Conservation (phyloP, 2,329 filamentous ascomycete genomes). For the Colletotrichum spaethianum region DNA sequence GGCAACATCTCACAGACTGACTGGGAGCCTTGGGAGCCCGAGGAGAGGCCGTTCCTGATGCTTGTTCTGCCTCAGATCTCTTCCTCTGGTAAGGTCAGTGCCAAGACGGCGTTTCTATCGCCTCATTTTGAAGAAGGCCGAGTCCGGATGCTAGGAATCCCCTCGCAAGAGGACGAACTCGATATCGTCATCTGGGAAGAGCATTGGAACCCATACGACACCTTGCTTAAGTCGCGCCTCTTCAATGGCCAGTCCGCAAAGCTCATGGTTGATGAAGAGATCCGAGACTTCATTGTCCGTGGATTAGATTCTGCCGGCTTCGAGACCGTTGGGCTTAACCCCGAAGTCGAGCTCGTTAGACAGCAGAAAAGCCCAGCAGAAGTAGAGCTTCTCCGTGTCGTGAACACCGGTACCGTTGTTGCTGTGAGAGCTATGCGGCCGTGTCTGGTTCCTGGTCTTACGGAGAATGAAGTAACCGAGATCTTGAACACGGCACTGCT, state of each 20-base stretch:
- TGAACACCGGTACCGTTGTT: constrained; percentile 75
- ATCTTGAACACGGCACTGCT: constrained; percentile 70
- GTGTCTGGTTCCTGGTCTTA: constrained; percentile 70
- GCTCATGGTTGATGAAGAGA: constrained; percentile 77
- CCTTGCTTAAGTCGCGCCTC: constrained; percentile 61
- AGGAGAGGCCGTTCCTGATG: constrained; percentile 76
- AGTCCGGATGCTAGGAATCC: constrained; percentile 71
- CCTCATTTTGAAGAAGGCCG: constrained; percentile 74
- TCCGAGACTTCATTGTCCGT: constrained; percentile 73
- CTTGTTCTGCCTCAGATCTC: constrained; percentile 64
- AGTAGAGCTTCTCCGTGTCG: constrained; percentile 70
- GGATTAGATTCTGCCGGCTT: constrained; percentile 69
- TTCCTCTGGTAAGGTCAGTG: constrained; percentile 57
- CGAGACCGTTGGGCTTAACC: constrained; percentile 66
- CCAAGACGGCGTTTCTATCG: constrained; percentile 71
- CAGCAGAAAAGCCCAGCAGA: constrained; percentile 71
- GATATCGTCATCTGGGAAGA: constrained; percentile 74
- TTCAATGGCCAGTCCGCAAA: constrained; percentile 51
- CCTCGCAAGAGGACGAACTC: constrained; percentile 62
- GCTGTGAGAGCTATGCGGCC: constrained; percentile 70
- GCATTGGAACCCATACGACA: constrained; percentile 75
- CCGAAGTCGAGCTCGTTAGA: constrained; percentile 69
- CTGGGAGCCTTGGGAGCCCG: constrained; percentile 77
- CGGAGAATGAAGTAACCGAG: constrained; percentile 69
- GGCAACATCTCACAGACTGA: constrained; percentile 72